Base-by-base conservation (phyloP, 139 green algal genomes). In the Limnomonas spitsbergensis region DNA sequence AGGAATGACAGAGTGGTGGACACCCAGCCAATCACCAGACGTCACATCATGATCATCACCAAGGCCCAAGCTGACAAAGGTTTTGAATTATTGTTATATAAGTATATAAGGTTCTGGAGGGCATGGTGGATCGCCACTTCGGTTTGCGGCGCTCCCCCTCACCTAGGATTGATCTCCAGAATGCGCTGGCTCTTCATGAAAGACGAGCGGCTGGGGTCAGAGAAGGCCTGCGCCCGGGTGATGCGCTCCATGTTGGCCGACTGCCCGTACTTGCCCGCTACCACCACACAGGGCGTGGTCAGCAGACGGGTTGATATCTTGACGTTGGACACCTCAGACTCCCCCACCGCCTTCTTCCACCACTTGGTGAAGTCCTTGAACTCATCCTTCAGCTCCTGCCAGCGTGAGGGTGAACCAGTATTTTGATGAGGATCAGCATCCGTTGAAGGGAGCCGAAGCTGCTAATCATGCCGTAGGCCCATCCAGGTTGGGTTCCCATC, bases 211-310 rank as follows among this genome's bases (percentile, higher is more conserved):
- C 0, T 82, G 34, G 79, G 76, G 77, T 88, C 75, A 24, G 4
- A 14, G 53, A 87, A 87, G 9, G 94, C 85, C 85, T 92, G 87
- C 31, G 79, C 79, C 29, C 39, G n/a, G 89, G 97, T 97, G 88
- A 99, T 98, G 73, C 92, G 89, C 90, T 98, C 93, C 96, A 99
- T 99, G 88, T 98, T 98, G 69, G 96, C 96, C 7, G 81, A 92
- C 89, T 95, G 97, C 32, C 96, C 96, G 78, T 96, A 98, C 85
- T 98, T 97, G 85, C 80, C 87, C 3, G 93, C 91, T 2, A 98
- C 93, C 2, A 99, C 94, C 1, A 98, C 90, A 80, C 92, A 97
- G 54, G 96, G 96, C 1, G 95, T 93, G 68, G 79, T 90, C 34
- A 89, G 38, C 53, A 99, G 86, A 35, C 96, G 89, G 78, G 89